Percentiles rank a stretch among this genome's conserved stretches.
phyloP scores from a whole-genome alignment of 495 filamentous ascomycete species.

The Penicillium atrosanguineum region DNA sequence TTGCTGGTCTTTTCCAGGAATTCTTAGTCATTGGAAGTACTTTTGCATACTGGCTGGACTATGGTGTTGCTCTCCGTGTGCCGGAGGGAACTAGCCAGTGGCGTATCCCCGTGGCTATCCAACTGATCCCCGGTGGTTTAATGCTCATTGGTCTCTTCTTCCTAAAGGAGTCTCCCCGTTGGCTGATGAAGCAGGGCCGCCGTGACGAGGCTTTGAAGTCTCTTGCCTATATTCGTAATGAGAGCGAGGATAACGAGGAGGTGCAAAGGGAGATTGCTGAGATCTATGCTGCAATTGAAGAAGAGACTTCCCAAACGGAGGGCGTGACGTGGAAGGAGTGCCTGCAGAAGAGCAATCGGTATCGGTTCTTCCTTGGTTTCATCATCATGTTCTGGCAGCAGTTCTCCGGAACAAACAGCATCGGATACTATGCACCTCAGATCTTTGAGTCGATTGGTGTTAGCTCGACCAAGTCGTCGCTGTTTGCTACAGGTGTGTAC shows the following conservation, averaged over 20 bases:
- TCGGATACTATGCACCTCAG: slow-evolving; percentile 51
- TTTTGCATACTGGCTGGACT: too few relatives aligned
- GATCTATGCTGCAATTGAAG: slow-evolving; percentile 44
- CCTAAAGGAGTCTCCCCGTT: too few relatives aligned
- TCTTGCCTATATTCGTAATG: slow-evolving; percentile 41
- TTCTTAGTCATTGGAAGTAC: too few relatives aligned
- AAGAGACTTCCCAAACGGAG: slow-evolving; percentile 41
- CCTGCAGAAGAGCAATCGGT: slow-evolving; percentile 34
- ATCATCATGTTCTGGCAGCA: slow-evolving; percentile 54
- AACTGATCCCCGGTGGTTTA: too few relatives aligned
- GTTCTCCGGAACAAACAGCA: slow-evolving; percentile 50
- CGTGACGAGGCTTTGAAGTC: too few relatives aligned
- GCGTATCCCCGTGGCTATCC: too few relatives aligned
- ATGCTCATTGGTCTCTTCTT: too few relatives aligned
- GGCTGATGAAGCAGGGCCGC: too few relatives aligned
- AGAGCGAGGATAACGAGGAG: slow-evolving; percentile 32
- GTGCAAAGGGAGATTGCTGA: slow-evolving; percentile 62
- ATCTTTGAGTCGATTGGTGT: slow-evolving; percentile 51
- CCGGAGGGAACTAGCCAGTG: too few relatives aligned
- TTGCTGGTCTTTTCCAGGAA: too few relatives aligned
- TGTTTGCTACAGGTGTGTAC: slow-evolving; percentile 54
- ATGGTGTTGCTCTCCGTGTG: too few relatives aligned
- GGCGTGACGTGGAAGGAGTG: slow-evolving; percentile 42
- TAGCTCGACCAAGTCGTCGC: slow-evolving; percentile 37
- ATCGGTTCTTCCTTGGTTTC: slow-evolving; percentile 44